A percentile compares a stretch with the other conserved stretches of the same genome.
Evolutionary conservation across 1,139 yeast genomes (phyloP).

Genomic region (Protomyces pachydermus): DNA sequence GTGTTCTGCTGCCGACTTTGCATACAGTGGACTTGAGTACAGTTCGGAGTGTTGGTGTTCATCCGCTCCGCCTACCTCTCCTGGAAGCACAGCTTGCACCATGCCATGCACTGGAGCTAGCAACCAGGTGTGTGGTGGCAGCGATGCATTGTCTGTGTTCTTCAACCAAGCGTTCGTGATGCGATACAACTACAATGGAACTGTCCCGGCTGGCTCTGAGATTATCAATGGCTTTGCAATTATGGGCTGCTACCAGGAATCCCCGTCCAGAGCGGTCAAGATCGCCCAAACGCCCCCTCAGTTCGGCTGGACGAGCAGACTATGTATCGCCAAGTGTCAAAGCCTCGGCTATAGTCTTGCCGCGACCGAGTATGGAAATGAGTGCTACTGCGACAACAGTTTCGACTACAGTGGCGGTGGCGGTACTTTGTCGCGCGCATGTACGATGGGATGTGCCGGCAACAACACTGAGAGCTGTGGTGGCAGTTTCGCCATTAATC

Average conservation of each 20-base stretch:
- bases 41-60: slow-evolving; percentile 21
- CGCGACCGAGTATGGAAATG: slow-evolving; percentile 1
- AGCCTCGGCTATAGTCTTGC: neutral
- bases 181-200: neutral
- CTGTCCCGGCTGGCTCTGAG: neutral
- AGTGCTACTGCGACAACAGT: neutral
- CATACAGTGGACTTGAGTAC: slow-evolving; percentile 20
- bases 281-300: neutral
- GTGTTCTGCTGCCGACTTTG: neutral
- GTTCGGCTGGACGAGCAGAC: neutral
- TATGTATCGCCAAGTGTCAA: neutral
- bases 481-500: neutral
- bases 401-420: neutral
- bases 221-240: neutral
- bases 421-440: neutral
- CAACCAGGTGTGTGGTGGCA: slow-evolving; percentile 16
- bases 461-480: slow-evolving; percentile 1
- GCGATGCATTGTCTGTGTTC: slow-evolving; percentile 4
- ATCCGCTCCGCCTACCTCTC: neutral
- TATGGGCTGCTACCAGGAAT: neutral
- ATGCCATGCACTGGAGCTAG: neutral
- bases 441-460: slow-evolving; percentile 1
- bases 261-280: neutral
- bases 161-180: neutral
- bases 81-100: neutral